phyloP scores from a whole-genome alignment of 2,329 filamentous ascomycete genomes.

The Xylaria sp. region DNA sequence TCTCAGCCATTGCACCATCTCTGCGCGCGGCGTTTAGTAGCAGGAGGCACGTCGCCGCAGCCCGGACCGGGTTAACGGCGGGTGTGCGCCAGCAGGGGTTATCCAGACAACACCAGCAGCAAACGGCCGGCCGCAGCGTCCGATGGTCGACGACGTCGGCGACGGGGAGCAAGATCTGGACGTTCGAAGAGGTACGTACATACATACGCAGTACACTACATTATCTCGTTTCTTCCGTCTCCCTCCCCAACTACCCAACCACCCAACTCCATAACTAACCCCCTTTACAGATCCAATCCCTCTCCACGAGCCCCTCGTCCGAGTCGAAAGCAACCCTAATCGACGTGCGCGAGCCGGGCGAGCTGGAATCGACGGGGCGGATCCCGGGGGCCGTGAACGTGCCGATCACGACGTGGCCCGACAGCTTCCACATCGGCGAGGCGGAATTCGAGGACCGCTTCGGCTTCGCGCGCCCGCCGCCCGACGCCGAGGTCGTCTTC shows the following conservation, averaged over 20 bases:
- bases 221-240: background rate
- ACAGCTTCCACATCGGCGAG: slow-evolving; percentile 78
- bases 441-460: slow-evolving; percentile 87
- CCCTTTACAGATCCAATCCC: slow-evolving; percentile 39
- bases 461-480: slow-evolving; percentile 75
- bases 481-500: slow-evolving; percentile 71
- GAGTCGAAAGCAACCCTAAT: slow-evolving; percentile 39
- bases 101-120: background rate
- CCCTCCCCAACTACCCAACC: background rate
- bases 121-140: background rate
- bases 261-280: background rate
- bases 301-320: slow-evolving; percentile 28
- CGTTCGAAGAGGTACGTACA: slow-evolving; percentile 48
- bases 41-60: background rate
- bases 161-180: slow-evolving; percentile 47
- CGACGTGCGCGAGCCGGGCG: slow-evolving; percentile 78
- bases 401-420: slow-evolving; percentile 79
- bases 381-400: slow-evolving; percentile 89
- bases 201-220: too few species aligned
- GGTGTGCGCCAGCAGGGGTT: background rate
- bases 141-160: slow-evolving; percentile 45
- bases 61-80: background rate
- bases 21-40: slow-evolving; percentile 14
- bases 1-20: background rate
- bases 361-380: slow-evolving; percentile 71